A percentile compares a stretch with the other conserved stretches of the same genome.
These are phyloP conservation scores for Diaporthe capsici DNA, from an alignment of 2,329 filamentous ascomycete genomes.

Conservation along the genomic window DNA sequence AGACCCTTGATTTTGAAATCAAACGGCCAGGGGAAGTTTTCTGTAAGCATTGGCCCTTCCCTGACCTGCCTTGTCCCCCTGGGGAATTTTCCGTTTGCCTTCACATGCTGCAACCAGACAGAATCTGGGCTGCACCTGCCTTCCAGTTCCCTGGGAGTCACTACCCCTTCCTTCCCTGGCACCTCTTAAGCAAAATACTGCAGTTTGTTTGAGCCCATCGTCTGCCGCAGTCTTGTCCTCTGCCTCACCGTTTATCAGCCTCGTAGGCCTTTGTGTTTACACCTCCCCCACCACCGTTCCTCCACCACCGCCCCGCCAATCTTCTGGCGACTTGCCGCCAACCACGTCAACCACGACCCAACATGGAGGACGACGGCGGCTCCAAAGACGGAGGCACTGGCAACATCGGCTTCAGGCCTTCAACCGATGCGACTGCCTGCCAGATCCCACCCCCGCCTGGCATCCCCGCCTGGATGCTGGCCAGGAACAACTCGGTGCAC, in stretches of 20 bases:
- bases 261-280: not conserved
- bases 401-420: not conserved
- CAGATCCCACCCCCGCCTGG: not conserved
- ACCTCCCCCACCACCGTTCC: not conserved
- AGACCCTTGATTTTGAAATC: not conserved
- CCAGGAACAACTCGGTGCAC: slow-evolving; percentile 5
- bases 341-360: not conserved
- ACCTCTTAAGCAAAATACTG: not conserved
- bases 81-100: not conserved
- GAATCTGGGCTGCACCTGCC: not conserved
- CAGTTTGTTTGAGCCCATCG: not conserved
- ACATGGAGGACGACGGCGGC: not conserved
- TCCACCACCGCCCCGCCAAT: not conserved
- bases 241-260: not conserved
- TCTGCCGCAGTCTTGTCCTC: not conserved
- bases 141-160: not conserved
- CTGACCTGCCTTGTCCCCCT: no score
- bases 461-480: not conserved
- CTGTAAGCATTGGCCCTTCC: not conserved
- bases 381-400: not conserved
- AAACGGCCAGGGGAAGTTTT: not conserved
- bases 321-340: not conserved
- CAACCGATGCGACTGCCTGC: not conserved
- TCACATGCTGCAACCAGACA: not conserved
- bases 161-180: not conserved